Evolutionary conservation across 2,329 filamentous ascomycete species (phyloP), one percentile per base, ranked within the genome.

Genomic region (Verticillium albo-atrum): DNA sequence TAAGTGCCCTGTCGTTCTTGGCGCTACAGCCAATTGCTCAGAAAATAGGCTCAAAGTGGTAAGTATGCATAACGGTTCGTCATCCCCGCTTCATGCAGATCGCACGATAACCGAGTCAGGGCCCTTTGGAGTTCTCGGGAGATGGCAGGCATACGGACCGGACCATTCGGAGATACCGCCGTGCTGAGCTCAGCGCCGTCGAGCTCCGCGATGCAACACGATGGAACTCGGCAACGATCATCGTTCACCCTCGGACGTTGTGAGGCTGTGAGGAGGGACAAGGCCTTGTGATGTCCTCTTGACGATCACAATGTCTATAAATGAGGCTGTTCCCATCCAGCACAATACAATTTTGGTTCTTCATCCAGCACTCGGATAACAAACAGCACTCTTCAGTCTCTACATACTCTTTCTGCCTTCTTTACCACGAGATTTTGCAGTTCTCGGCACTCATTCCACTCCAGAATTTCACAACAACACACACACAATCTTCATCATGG

Each of bases 401-500:
- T 23, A 23, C 42, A 12, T 23, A 12, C 9, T 47, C 42, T 23
- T 47, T 47, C 42, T 47, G 42, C 42, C 25, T 47, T n/a, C 23
- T 20, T 47, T 47, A 10, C 42, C n/a, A 47, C 42, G 42, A 47
- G 42, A 47, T 9, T 20, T 47, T 20, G n/a, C 42, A 47, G 20
- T n/a, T 10, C 42, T 47, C 42, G 20, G 42, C 42, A 47, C 42
- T 23, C 17, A 23, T 47, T 47, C 9, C n/a, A 25, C 10, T 20
- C 23, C 42, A 47, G 50, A 60, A 54, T 47, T 25, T 17, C 10
- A n/a, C 30, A 25, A n/a, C 50, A 53, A 25, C 34, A 28, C 30
- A 32, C n/a, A n/a, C n/a, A n/a, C n/a, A n/a, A n/a, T n/a, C 27
- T 35, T 58, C 51, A 60, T 32, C 57, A 58, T 60, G 58, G 58